These are phyloP conservation scores for Pelargonium nanum DNA, from an alignment of 345 rosid species.

Conservation along the genomic window DNA sequence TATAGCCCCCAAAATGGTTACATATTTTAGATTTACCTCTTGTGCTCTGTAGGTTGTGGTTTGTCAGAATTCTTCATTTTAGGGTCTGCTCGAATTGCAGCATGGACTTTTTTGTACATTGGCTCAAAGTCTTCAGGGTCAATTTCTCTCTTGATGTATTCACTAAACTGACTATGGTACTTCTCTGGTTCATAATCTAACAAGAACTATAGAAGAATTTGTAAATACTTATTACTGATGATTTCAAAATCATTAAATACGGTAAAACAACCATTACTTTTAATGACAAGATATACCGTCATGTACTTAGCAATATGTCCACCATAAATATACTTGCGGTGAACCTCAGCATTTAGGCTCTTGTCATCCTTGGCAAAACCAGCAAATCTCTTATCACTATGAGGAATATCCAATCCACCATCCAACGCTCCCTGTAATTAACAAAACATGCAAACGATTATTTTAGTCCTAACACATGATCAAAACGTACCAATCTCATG, in stretches of 20 bases:
- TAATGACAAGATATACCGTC: constrained; percentile 28
- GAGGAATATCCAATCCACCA: constrained; percentile 83
- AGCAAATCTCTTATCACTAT: constrained; percentile 81
- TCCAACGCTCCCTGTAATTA: constrained; percentile 65
- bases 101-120: constrained; percentile 63
- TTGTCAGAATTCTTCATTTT: constrained; percentile 37
- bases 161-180: constrained; percentile 60
- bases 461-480: too few relatives aligned
- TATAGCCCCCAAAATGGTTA: too few relatives aligned
- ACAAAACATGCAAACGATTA: background rate
- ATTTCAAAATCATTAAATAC: background rate
- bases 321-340: constrained; percentile 65
- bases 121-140: constrained; percentile 49
- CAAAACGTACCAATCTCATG: too few relatives aligned
- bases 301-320: constrained; percentile 73
- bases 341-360: constrained; percentile 72
- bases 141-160: constrained; percentile 46
- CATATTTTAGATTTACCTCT: constrained; percentile 35
- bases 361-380: constrained; percentile 58
- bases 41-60: constrained; percentile 43
- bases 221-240: background rate
- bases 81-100: constrained; percentile 71
- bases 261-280: background rate
- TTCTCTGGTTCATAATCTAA: constrained; percentile 65
- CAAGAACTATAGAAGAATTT: constrained; percentile 23